Evolutionary conservation across 257 asterid genomes (phyloP), one percentile per base, ranked within the genome.

Genomic region (Solanum chmielewskii): DNA sequence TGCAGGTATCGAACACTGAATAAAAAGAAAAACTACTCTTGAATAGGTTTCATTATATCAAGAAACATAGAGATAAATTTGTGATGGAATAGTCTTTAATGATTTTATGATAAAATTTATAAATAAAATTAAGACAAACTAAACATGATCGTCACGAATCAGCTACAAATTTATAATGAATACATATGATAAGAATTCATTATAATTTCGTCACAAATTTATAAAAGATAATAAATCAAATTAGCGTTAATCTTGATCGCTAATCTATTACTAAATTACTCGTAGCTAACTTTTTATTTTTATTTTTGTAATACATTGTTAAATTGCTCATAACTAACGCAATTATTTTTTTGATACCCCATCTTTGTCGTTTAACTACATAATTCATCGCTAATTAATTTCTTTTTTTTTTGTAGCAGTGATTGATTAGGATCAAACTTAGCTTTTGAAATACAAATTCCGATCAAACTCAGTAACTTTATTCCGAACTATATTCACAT

Each of bases 401-500:
- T 16, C 0, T 62, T 23, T 64, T n/a, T n/a, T 16, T n/a, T 29
- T 2, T 4, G 8, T 18, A 6, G 0, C 25, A 25, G 37, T 66
- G 20, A 6, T 68, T 6, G 23, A 69, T 29, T 33, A 69, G 23
- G 2, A 9, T 18, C 9, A 8, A 3, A 14, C 3, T 6, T 69
- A 69, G 3, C 0, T 8, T 29, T 69, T 1, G 3, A 68, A 27
- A 6, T 66, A 25, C 6, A 31, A n/a, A 9, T 23, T 62, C 31
- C 76, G 0, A 15, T 69, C 6, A 69, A 69, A 71, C 12, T 1
- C 3, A 71, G 0, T 33, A 71, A 33, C 4, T 33, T 71, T 70
- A 7, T 2, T 9, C 0, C 4, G 0, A 70, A 70, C 11, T 15
- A 2, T 20, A 4, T 20, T 20, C 62, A 74, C 29, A 21, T 21